phyloP scores from a whole-genome alignment of 768 basidiomycete species.

The Mycena venus region DNA sequence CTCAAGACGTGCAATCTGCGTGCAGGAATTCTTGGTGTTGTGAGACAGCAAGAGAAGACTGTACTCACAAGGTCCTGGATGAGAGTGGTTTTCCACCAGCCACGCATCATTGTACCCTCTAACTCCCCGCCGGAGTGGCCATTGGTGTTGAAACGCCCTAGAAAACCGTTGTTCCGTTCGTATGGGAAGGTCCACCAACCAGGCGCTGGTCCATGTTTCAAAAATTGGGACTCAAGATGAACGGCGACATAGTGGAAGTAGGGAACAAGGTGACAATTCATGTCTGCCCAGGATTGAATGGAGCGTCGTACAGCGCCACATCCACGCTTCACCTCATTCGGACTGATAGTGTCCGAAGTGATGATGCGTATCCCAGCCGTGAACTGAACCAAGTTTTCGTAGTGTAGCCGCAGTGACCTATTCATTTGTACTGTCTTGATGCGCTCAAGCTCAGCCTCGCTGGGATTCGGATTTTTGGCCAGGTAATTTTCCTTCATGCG shows the following conservation, averaged over 20 bases:
- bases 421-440: slow-evolving; percentile 18
- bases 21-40: not conserved
- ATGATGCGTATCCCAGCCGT: slow-evolving; percentile 25
- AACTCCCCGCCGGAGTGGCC: slow-evolving; percentile 37
- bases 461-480: slow-evolving; percentile 15
- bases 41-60: not conserved
- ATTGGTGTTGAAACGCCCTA: slow-evolving; percentile 33
- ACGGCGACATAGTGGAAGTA: slow-evolving; percentile 26
- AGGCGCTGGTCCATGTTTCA: slow-evolving; percentile 24
- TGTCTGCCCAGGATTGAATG: slow-evolving; percentile 27
- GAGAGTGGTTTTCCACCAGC: slow-evolving; percentile 32
- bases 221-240: slow-evolving; percentile 29
- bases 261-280: not conserved
- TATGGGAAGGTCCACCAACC: slow-evolving; percentile 30
- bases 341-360: not conserved
- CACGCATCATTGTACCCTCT: slow-evolving; percentile 38
- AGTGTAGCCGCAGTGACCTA: slow-evolving; percentile 25
- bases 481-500: slow-evolving; percentile 10
- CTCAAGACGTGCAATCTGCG: slow-evolving; percentile 15
- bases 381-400: slow-evolving; percentile 23
- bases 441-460: not conserved
- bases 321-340: slow-evolving; percentile 29
- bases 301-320: not conserved
- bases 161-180: slow-evolving; percentile 36
- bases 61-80: slow-evolving; percentile 30